These are phyloP conservation scores for Chrysochromulina tobinii DNA, from an alignment of 78 protist species.

Conservation along the genomic window DNA sequence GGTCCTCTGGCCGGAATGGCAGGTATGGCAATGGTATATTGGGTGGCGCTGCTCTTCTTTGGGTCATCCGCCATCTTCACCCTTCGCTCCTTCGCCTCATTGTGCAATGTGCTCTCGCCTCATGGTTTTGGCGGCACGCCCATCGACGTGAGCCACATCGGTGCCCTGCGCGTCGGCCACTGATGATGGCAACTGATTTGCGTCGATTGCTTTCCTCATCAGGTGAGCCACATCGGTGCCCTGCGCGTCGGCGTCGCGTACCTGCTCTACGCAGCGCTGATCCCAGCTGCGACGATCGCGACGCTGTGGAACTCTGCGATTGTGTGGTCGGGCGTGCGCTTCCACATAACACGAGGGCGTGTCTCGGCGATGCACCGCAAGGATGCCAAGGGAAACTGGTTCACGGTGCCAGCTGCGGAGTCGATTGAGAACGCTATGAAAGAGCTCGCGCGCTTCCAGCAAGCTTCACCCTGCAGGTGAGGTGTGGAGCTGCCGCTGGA, in stretches of 20 bases:
- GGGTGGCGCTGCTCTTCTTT: neutral
- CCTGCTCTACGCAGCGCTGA: neutral
- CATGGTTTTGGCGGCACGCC: neutral
- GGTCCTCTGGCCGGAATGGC: too few species aligned
- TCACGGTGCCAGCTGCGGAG: neutral
- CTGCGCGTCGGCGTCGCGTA: neutral
- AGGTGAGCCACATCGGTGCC: neutral
- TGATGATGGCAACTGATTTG: too few species aligned
- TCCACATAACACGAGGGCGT: neutral
- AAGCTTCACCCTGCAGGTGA: too few species aligned
- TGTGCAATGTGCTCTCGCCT: neutral
- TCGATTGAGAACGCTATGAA: too few species aligned
- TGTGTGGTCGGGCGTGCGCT: neutral
- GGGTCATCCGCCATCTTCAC: neutral
- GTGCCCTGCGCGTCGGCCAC: neutral
- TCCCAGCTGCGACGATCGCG: neutral
- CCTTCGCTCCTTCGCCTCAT: neutral
- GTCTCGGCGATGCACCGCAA: neutral
- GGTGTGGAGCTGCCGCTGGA: too few species aligned
- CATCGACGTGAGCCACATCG: neutral
- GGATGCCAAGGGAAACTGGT: neutral
- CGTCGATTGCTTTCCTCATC: too few species aligned
- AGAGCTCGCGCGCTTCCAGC: too few species aligned
- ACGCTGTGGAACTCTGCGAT: neutral
- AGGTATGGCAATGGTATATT: too few species aligned